Evolutionary conservation across 2,329 filamentous ascomycete genomes (phyloP), one percentile per base, ranked within the genome.

Genomic region (Aspergillus felis): DNA sequence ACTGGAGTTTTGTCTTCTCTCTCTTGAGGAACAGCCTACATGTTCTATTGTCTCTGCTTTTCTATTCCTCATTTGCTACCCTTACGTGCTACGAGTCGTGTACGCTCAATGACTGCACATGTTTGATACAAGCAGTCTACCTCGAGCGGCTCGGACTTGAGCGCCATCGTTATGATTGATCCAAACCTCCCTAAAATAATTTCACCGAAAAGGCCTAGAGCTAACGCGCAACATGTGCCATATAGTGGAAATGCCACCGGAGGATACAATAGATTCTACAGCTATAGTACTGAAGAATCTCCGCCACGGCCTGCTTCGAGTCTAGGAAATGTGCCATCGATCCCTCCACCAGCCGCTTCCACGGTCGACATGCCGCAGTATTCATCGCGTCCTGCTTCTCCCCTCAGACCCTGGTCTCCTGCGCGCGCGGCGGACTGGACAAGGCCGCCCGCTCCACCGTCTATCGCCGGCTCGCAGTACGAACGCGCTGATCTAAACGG

Each of bases 401-500:
- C 77, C 2, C 71, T 72, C 20, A 70, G 81, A 54, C 79, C 85
- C 1, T 85, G 82, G 74, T 71, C 83, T 8, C 83, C 84, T 12
- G 80, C 81, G 27, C 74, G 77, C 63, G 77, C 71, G 24, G 79
- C 80, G 3, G 90, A 92, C 59, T 91, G 89, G 74, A 74, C 82
- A 28, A 83, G 90, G 53, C 89, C 90, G 8, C 87, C 91, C 2
- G 87, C 88, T 9, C 89, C 90, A 1, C 84, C 90, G 1, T 75
- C 74, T 0, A 69, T 73, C 1, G 84, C 87, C 0, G 86, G 81
- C 63, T 79, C 88, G 25, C 82, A 86, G 3, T 97, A 94, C 74
- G 94, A 97, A 74, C 91, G 92, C 0, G 82, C 87, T 24, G 92
- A 97, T 66, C 76, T 97, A 58, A 93, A 97, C 68, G 94, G 94